A percentile compares a stretch with the other conserved stretches of the same genome.
Conservation (phyloP, 495 filamentous ascomycete species). For the Talaromyces borbonicus region DNA sequence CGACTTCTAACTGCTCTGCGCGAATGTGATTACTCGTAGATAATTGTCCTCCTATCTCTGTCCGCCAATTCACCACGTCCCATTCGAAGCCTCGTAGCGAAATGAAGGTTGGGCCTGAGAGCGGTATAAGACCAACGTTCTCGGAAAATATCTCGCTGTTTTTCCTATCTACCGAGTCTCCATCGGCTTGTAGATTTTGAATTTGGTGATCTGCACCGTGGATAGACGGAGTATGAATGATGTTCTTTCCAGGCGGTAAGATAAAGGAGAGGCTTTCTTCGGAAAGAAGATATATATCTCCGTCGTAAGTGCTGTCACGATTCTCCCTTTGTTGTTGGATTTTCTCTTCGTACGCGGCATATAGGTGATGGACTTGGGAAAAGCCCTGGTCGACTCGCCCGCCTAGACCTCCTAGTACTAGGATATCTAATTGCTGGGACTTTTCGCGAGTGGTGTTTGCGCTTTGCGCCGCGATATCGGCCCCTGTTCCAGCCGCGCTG, state of each 20-base stretch:
- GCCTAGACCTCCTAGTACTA: conserved; percentile 73
- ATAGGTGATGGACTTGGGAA: conserved; percentile 74
- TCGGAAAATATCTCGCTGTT: conserved; percentile 44
- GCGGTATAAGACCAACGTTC: conserved; percentile 76
- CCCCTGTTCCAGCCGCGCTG: too few relatives aligned
- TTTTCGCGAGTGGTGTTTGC: neutral
- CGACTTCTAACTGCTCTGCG: conserved; percentile 46
- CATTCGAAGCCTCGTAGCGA: conserved; percentile 76
- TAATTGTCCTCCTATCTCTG: conserved; percentile 70
- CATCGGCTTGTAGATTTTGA: conserved; percentile 7
- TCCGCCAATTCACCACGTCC: conserved; percentile 76
- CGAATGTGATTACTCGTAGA: conserved; percentile 89
- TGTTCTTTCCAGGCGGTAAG: conserved; percentile 55
- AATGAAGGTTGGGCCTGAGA: conserved; percentile 62
- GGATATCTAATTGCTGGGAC: conserved; percentile 32
- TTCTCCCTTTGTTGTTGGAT: neutral
- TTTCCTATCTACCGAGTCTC: conserved; percentile 1
- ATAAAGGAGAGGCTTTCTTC: conserved; percentile 73
- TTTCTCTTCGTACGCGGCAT: conserved; percentile 18
- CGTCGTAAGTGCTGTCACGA: conserved; percentile 6
- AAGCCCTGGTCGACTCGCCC: conserved; percentile 89
- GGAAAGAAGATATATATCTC: conserved; percentile 60
- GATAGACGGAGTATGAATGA: conserved; percentile 50
- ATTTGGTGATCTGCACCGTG: conserved; percentile 16
- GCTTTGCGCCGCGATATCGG: neutral